phyloP scores from a whole-genome alignment of 306 rosid species.

The Clitoria ternatea region DNA sequence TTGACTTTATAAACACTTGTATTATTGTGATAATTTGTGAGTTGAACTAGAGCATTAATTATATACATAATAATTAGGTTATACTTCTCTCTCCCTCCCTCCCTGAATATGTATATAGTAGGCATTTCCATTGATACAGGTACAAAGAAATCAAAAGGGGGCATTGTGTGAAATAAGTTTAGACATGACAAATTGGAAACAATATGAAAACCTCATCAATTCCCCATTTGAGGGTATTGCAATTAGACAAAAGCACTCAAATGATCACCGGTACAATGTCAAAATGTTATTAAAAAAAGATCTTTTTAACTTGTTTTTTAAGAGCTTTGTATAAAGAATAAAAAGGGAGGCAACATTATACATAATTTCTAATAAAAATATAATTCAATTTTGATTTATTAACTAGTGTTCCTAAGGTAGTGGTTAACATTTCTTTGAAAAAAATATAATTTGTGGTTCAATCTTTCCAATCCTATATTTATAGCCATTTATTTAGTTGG shows the following conservation, averaged over 20 bases:
- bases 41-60: neutral
- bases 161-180: neutral
- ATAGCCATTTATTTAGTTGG: neutral
- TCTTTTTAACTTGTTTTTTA: no score
- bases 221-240: neutral
- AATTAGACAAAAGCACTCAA: neutral
- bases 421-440: no score
- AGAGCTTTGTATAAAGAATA: no score
- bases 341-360: no score
- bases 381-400: no score
- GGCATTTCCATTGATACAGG: neutral
- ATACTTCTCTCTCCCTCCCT: neutral
- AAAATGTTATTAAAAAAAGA: neutral
- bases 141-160: neutral
- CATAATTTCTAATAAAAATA: no score
- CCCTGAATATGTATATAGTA: neutral
- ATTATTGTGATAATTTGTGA: neutral
- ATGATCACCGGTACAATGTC: neutral
- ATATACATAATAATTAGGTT: neutral
- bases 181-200: neutral
- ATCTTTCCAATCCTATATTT: neutral
- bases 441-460: neutral
- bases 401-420: no score
- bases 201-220: neutral
- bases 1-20: neutral